Evolutionary conservation across 768 basidiomycete genomes (phyloP).

Genomic region (Steccherinum ochraceum): DNA sequence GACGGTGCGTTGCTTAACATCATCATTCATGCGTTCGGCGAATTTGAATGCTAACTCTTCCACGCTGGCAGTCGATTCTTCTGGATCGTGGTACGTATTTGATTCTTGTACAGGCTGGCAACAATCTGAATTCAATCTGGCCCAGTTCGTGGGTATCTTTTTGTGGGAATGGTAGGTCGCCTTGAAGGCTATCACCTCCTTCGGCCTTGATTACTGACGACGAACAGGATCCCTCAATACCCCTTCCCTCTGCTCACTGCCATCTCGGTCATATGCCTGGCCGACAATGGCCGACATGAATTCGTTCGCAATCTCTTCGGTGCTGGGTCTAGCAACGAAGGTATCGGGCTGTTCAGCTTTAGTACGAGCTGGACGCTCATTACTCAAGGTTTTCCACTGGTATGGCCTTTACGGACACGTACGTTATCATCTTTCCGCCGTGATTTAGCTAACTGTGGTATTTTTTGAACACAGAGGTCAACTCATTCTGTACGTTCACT

Average conservation of each 20-base stretch:
- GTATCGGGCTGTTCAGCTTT: conserved; percentile 42
- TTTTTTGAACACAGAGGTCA: conserved; percentile 26
- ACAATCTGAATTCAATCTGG: neutral
- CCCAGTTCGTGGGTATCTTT: conserved; percentile 37
- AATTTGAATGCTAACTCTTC: no score
- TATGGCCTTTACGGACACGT: conserved; percentile 53
- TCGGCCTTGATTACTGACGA: no score
- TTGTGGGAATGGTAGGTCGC: conserved; percentile 35
- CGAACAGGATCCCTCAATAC: conserved; percentile 27
- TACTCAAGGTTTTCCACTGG: conserved; percentile 46
- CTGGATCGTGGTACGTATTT: conserved; percentile 41
- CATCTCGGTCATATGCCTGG: conserved; percentile 42
- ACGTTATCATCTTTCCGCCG: no score
- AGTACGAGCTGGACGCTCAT: conserved; percentile 47
- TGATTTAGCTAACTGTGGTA: no score
- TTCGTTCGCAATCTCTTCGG: conserved; percentile 35
- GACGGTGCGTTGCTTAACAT: conserved; percentile 21
- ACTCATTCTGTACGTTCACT: conserved; percentile 33
- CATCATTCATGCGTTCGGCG: neutral
- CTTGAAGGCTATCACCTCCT: neutral
- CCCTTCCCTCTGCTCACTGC: conserved; percentile 40
- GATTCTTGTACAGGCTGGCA: neutral
- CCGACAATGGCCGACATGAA: conserved; percentile 37
- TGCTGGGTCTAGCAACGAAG: conserved; percentile 46
- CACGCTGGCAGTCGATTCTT: conserved; percentile 38